These are phyloP conservation scores for Camellia japonica DNA, from an alignment of 148 eudicot genomes.

Conservation along the genomic window DNA sequence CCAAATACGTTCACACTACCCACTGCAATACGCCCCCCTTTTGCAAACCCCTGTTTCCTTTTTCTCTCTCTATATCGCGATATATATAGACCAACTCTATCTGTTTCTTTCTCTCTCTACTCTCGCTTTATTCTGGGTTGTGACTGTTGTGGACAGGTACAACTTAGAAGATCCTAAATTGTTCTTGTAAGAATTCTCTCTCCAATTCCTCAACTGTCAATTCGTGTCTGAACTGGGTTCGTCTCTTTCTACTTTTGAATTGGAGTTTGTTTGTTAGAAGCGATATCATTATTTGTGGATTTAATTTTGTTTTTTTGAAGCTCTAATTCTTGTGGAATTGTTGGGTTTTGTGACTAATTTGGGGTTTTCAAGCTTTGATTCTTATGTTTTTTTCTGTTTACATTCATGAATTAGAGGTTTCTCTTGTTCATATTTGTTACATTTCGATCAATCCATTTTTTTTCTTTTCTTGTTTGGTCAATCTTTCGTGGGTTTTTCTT, in stretches of 20 bases:
- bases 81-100: too few species aligned
- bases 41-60: too few species aligned
- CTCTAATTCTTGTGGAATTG: neutral
- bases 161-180: neutral
- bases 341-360: neutral
- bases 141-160: constrained; percentile 5
- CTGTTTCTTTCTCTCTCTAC: neutral
- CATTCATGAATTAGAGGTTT: too few species aligned
- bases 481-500: too few species aligned
- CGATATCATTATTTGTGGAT: neutral
- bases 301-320: neutral
- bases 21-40: too few species aligned
- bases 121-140: neutral
- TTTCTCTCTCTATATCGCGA: too few species aligned
- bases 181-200: neutral
- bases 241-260: neutral
- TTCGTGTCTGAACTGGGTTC: neutral
- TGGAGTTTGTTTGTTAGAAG: neutral
- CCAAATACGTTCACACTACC: too few species aligned
- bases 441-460: too few species aligned
- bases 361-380: neutral
- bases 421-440: too few species aligned
- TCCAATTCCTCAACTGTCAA: neutral
- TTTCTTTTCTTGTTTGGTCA: too few species aligned
- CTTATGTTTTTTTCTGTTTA: neutral